These are phyloP conservation scores for Sporopachydermia quercuum DNA, from an alignment of 805 yeast species.

Conservation along the genomic window DNA sequence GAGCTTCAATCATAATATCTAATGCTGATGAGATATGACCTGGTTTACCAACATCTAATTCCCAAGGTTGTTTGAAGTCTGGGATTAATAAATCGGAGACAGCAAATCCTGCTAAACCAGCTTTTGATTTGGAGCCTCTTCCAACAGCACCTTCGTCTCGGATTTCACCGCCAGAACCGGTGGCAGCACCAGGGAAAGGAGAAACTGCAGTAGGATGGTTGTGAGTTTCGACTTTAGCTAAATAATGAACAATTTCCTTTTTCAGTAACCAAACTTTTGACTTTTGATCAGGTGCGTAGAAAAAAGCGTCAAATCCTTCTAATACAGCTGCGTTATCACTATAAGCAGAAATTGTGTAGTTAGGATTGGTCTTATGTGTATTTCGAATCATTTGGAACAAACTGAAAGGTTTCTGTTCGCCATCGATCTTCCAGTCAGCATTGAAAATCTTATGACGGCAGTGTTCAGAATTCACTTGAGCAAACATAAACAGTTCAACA, in stretches of 20 bases:
- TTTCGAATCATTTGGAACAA: constrained; percentile 92
- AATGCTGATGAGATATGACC: constrained; percentile 82
- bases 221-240: constrained; percentile 95
- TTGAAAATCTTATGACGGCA: constrained; percentile 98
- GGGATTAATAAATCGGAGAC: constrained; percentile 89
- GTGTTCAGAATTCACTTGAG: constrained; percentile 98
- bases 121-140: constrained; percentile 92
- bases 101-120: constrained; percentile 88
- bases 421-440: constrained; percentile 96
- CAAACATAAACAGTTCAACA: constrained; percentile 96
- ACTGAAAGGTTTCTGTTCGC: constrained; percentile 52
- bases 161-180: constrained; percentile 99
- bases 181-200: constrained; percentile 98
- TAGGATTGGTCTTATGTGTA: constrained; percentile 70
- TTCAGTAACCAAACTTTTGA: constrained; percentile 60
- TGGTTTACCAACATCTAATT: constrained; percentile 78
- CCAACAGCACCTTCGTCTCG: constrained; percentile 99
- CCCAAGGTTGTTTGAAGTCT: constrained; percentile 86
- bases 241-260: constrained; percentile 71
- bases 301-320: constrained; percentile 66
- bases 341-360: constrained; percentile 82
- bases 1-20: constrained; percentile 95
- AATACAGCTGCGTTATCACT: constrained; percentile 96
- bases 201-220: constrained; percentile 99
- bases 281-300: constrained; percentile 62